Evolutionary conservation across 192 early-diverging fungal genomes (phyloP), one percentile per base, ranked within the genome.

Genomic region (Coemansia sp.): DNA sequence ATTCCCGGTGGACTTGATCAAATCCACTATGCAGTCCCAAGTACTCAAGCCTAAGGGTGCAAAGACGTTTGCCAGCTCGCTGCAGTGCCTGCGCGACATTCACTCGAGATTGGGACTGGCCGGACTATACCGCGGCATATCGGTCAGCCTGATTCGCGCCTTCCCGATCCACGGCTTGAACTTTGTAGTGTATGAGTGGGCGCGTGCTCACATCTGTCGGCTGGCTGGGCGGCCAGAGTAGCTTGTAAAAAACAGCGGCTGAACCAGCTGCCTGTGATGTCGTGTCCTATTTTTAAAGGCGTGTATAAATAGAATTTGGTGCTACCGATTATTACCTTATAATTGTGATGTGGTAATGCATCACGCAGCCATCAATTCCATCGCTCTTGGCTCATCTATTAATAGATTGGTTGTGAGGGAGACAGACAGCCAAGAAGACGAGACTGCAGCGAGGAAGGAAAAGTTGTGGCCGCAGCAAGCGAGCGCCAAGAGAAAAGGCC

Each of bases 131-230:
- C 86, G 88, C 43, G 91, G 91, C 14, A 63, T 93, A 9, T 87
- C 85, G 1, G 90, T 91, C 16, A 92, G 89, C 28, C 81, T 91
- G 8, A 85, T 92, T 23, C 79, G 91, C 5, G 90, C 90, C 3
- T 90, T 92, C 65, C 91, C 91, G 0, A 87, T 93, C 62, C 91
- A 93, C 69, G 88, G 87, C 10, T 70, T 93, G n/a, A 93, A 93
- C 68, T 93, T 91, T 85, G 69, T 92, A 10, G 89, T 93, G 5
- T 91, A 90, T 65, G 91, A 92, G 70, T 81, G 82, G 66, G 84
- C 84, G 26, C 71, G 81, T 18, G 48, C 74, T 26, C 36, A 46
- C 10, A 82, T 81, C 18, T 81, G 78, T 39, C 65, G 63, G 37
- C 59, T 81, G 14, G 70, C 73, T 21, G 70, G 63, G 11, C 63